phyloP scores from a whole-genome alignment of 495 filamentous ascomycete species.

The Lepraria neglecta region DNA sequence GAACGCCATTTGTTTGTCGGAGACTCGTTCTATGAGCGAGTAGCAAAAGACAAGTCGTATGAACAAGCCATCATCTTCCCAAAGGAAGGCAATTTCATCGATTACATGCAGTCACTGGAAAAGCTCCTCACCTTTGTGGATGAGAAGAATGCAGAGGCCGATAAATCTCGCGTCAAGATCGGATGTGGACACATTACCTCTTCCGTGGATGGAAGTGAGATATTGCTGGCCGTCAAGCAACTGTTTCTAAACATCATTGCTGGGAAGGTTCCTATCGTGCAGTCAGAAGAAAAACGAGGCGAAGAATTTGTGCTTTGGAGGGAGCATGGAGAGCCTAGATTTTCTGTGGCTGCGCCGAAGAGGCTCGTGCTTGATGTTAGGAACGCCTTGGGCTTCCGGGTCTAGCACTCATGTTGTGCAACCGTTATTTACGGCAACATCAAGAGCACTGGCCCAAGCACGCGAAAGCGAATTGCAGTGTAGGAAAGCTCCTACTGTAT shows the following conservation, averaged over 20 bases:
- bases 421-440: no score
- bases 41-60: constrained; percentile 20
- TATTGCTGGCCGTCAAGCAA: constrained; percentile 25
- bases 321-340: constrained; percentile 25
- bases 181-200: constrained; percentile 32
- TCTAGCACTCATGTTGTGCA: background rate
- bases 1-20: constrained; percentile 38
- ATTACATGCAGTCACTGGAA: constrained; percentile 31
- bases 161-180: constrained; percentile 25
- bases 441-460: no score
- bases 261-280: constrained; percentile 25
- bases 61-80: constrained; percentile 37
- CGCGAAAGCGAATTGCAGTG: no score
- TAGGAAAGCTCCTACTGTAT: no score
- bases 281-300: constrained; percentile 25
- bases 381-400: background rate
- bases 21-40: constrained; percentile 38
- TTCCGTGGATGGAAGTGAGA: constrained; percentile 27
- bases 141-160: constrained; percentile 21
- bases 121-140: constrained; percentile 29
- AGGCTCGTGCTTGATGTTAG: constrained; percentile 30
- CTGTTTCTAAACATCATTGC: constrained; percentile 28
- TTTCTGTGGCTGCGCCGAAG: constrained; percentile 29
- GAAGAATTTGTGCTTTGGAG: constrained; percentile 30
- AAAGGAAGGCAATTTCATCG: constrained; percentile 30